Evolutionary conservation across 768 basidiomycete species (phyloP), one percentile per base, ranked within the genome.

Genomic region (Tulasnella sp.): DNA sequence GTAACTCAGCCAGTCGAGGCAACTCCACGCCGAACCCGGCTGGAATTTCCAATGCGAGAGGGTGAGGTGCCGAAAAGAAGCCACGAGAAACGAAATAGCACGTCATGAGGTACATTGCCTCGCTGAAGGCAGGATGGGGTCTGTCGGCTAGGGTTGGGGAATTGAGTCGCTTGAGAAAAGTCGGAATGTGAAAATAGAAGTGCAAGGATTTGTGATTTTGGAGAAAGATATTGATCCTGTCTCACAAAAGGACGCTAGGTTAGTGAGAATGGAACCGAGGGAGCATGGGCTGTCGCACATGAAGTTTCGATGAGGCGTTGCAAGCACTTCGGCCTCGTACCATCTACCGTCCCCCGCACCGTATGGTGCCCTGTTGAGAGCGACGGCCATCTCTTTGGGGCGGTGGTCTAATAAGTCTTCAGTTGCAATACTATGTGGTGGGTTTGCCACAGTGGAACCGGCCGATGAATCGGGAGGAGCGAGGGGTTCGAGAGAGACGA

Each of bases 61-160:
- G 73, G 46, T 74, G 39, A 48, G 40, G 12, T 6, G 10, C n/a
- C 27, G 21, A 56, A 36, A 14, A 24, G 34, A 68, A 68, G n/a
- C 36, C 39, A 5, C 77, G 78, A 44, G 78, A 79, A 12, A 39
- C 31, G 74, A 81, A 81, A 40, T 81, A 80, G 56, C 80, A 80
- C 24, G 73, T 74, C 34, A 81, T 73, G 38, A 81, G 80, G 56
- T 81, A 81, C 48, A 81, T 81, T 19, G 80, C 39, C 24, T 81
- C 79, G 40, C 76, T 46, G 34, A 81, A 58, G 9, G 74, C 62
- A 7, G 80, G 73, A 72, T 81, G 80, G n/a, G 79, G 79, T 46
- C n/a, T 62, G 18, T 79, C 31, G n/a, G 44, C 36, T 12, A 72
- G 40, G 38, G 9, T n/a, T 36, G 77, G 39, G 8, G 58, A 73